Percentiles rank a stretch among this genome's conserved stretches.
phyloP scores from a whole-genome alignment of 2,329 filamentous ascomycete genomes.

The Botryotinia calthae region DNA sequence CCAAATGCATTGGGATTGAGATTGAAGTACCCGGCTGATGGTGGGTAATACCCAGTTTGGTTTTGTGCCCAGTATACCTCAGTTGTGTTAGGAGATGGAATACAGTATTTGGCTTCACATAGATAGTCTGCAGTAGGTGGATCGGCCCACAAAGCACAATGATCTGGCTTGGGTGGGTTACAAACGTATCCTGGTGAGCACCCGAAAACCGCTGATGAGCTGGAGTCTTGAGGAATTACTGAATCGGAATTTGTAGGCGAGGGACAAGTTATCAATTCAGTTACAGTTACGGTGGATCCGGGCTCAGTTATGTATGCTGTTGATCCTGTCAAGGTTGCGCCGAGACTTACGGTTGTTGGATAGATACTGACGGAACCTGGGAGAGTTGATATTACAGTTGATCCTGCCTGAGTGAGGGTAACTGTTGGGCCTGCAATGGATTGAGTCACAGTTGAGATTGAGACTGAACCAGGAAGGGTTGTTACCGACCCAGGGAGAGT shows the following conservation, averaged over 20 bases:
- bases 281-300: slow-evolving; percentile 25
- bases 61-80: slow-evolving; percentile 45
- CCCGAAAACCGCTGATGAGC: slow-evolving; percentile 41
- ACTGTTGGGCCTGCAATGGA: not conserved
- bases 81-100: slow-evolving; percentile 37
- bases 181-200: slow-evolving; percentile 46
- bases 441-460: slow-evolving; percentile 16
- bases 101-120: slow-evolving; percentile 44
- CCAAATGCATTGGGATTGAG: slow-evolving; percentile 63
- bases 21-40: slow-evolving; percentile 59
- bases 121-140: slow-evolving; percentile 42
- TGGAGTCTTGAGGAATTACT: slow-evolving; percentile 31
- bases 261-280: slow-evolving; percentile 27
- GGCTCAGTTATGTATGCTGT: slow-evolving; percentile 19
- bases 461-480: slow-evolving; percentile 16
- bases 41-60: slow-evolving; percentile 51
- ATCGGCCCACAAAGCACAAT: slow-evolving; percentile 44
- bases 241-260: slow-evolving; percentile 30
- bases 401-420: slow-evolving; percentile 18
- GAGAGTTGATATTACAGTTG: slow-evolving; percentile 23
- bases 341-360: slow-evolving; percentile 20
- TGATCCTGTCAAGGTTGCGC: slow-evolving; percentile 12
- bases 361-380: slow-evolving; percentile 20
- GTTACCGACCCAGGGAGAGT: slow-evolving; percentile 11
- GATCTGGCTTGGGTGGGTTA: slow-evolving; percentile 40